These are phyloP conservation scores for Teratosphaeria viscida DNA, from an alignment of 2,329 filamentous ascomycete genomes.

Conservation along the genomic window DNA sequence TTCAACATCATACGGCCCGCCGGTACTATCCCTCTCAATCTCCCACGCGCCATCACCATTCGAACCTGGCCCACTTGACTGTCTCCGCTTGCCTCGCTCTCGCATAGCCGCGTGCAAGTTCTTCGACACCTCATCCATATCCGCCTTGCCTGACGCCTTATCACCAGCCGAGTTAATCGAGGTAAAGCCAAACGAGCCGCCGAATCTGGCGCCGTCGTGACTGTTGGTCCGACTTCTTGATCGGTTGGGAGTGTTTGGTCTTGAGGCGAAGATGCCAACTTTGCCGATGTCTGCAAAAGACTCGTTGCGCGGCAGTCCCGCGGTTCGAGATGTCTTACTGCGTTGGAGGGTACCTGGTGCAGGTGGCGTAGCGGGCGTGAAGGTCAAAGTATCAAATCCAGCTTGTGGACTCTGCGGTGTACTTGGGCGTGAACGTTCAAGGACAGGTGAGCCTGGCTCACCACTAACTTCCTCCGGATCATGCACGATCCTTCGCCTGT, in stretches of 20 bases:
- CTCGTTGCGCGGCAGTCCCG: constrained; percentile 72
- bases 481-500: constrained; percentile 58
- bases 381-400: constrained; percentile 14
- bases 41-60: neutral
- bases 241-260: constrained; percentile 69
- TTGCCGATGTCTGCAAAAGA: constrained; percentile 83
- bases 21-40: neutral
- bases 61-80: constrained; percentile 5
- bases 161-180: constrained; percentile 36
- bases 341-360: neutral
- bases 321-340: neutral
- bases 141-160: constrained; percentile 50
- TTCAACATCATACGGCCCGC: neutral
- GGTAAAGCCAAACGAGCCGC: constrained; percentile 19
- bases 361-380: constrained; percentile 16
- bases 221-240: constrained; percentile 52
- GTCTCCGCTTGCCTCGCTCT: constrained; percentile 55
- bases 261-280: constrained; percentile 82
- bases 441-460: constrained; percentile 16
- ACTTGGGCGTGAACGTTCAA: constrained; percentile 12
- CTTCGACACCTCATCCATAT: constrained; percentile 71
- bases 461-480: constrained; percentile 30
- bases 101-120: constrained; percentile 79
- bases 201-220: constrained; percentile 9
- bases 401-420: constrained; percentile 8